Base-by-base conservation (phyloP, 345 rosid species). In the Mangifera indica region DNA sequence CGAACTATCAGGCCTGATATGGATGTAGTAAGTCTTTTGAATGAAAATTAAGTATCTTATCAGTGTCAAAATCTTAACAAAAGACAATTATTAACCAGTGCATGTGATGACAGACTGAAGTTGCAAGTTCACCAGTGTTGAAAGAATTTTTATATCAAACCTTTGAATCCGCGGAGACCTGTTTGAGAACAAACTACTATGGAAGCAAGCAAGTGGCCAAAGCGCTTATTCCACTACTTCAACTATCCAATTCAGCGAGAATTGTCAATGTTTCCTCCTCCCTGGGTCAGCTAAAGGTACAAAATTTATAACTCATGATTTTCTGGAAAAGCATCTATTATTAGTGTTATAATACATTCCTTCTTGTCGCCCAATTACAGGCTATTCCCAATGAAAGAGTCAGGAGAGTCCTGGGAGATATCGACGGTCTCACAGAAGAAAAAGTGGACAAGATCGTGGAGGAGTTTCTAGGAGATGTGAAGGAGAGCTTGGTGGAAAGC, bases 351-450 rank as follows among this genome's bases (percentile, higher is more conserved):
- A 4, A 37, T 37, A 4, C 3, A 37, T 37, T 37, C 5, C 5
- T 37, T 37, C 40, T 37, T 37, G n/a, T n/a, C n/a, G 40, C 7
- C 40, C 40, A 34, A 34, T 34, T 34, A 2, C 40, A 34, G 55
- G 2, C 10, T 13, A 10, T 45, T 3, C 8, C 72, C 13, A 60
- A 72, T 25, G 61, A 58, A 63, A 26, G n/a, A 25, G 59, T 68
- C 14, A 71, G 21, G 40, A 66, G 17, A 17, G 56, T 52, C 14
- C 55, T 54, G 2, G 25, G 52, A 7, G 59, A 67, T 18, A 55
- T 51, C 17, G 71, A 72, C 17, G 40, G 20, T 49, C 71, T 79
- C 56, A 71, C 82, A 18, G 66, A 22, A 45, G 63, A 75, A 60
- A 72, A 58, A 45, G 25, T 75, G 9, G 82, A 75, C 51, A 42